phyloP scores from a whole-genome alignment of 139 green algal species.

The Mesotaenium endlicherianum region DNA sequence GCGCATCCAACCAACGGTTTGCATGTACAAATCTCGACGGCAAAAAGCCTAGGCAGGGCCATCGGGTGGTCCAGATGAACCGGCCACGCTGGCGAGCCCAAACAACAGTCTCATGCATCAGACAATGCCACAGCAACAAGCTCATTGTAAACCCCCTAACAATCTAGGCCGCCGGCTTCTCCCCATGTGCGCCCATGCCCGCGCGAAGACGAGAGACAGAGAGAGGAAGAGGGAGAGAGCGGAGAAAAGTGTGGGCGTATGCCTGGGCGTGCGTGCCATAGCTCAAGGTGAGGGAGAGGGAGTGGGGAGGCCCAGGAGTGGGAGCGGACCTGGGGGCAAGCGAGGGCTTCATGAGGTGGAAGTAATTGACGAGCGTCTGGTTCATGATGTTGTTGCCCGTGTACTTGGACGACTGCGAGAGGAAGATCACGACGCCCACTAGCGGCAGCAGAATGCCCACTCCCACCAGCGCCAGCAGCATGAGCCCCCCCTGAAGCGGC shows the following conservation, averaged over 20 bases:
- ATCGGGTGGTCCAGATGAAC: too few relatives aligned
- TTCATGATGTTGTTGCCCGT: constrained; percentile 52
- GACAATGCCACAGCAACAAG: too few relatives aligned
- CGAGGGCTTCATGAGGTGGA: constrained; percentile 47
- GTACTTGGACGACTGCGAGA: constrained; percentile 56
- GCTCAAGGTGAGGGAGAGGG: not conserved
- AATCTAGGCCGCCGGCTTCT: too few relatives aligned
- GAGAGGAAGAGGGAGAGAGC: not conserved
- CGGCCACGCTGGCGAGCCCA: too few relatives aligned
- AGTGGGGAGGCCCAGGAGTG: not conserved
- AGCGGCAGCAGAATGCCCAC: constrained; percentile 56
- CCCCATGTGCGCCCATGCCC: too few relatives aligned
- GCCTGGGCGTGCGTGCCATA: too few relatives aligned
- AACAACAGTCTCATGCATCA: too few relatives aligned
- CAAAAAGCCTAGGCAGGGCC: too few relatives aligned
- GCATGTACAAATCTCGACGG: too few relatives aligned
- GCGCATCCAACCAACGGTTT: too few relatives aligned
- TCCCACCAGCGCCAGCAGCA: constrained; percentile 45
- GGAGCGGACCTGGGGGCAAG: constrained; percentile 41
- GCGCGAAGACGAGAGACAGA: not conserved
- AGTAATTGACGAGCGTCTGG: constrained; percentile 48
- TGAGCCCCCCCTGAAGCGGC: constrained; percentile 21
- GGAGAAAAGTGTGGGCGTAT: too few relatives aligned
- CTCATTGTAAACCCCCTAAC: too few relatives aligned
- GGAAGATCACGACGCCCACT: constrained; percentile 38